Conservation (phyloP, 2,329 filamentous ascomycete species). For the Ciborinia camelliae region DNA sequence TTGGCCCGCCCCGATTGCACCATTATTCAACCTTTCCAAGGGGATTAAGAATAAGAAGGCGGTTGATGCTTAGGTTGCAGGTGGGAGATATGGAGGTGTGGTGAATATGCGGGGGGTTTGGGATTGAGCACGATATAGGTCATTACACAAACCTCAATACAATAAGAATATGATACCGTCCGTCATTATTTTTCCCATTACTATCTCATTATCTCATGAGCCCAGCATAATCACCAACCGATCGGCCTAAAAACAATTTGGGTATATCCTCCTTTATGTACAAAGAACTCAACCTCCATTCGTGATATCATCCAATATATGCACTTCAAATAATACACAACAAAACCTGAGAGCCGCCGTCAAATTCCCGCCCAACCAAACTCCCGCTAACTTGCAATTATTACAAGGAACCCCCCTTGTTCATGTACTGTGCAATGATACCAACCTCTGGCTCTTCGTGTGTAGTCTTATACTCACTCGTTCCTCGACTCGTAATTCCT, state of each 20-base stretch:
- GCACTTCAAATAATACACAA: conserved; percentile 11
- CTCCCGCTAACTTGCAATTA: conserved; percentile 7
- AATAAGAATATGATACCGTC: neutral
- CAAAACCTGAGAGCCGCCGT: neutral
- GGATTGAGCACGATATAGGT: neutral
- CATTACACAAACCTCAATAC: neutral
- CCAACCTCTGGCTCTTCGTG: neutral
- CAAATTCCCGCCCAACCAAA: neutral
- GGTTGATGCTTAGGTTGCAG: neutral
- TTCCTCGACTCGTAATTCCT: conserved; percentile 9
- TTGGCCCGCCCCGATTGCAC: neutral
- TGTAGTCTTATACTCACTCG: conserved; percentile 9
- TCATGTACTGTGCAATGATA: conserved; percentile 7
- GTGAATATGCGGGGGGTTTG: neutral
- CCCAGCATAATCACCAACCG: neutral
- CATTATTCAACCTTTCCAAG: conserved; percentile 6
- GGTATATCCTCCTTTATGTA: conserved; percentile 16
- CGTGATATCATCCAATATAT: conserved; percentile 12
- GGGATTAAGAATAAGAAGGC: conserved; percentile 5
- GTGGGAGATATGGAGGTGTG: neutral
- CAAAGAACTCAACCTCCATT: neutral
- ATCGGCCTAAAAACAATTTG: conserved; percentile 5
- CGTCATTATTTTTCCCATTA: conserved; percentile 5
- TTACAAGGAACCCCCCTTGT: conserved; percentile 17
- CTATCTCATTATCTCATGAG: neutral